Percentiles rank a stretch among this genome's conserved stretches.
Evolutionary conservation across 495 filamentous ascomycete genomes (phyloP).

Genomic region (Entonaema liquescens): DNA sequence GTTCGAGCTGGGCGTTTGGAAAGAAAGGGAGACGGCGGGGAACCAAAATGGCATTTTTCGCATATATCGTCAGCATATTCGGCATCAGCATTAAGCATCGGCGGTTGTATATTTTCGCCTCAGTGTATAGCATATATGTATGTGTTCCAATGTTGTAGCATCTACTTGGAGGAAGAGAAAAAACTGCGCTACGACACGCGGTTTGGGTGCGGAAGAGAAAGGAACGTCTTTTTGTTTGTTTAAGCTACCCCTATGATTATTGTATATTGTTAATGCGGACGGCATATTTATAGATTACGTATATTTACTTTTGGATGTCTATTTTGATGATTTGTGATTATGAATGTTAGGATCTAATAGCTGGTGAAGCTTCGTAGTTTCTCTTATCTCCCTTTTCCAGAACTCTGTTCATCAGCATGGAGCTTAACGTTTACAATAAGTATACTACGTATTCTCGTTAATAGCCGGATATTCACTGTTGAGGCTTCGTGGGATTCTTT

Average conservation of each 20-base stretch:
- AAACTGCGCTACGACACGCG: background rate
- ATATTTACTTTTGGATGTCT: background rate
- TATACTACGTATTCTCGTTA: background rate
- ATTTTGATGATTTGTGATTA: background rate
- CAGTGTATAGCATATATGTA: conserved; percentile 8
- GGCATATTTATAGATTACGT: conserved; percentile 6
- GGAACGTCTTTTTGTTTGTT: background rate
- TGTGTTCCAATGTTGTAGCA: background rate
- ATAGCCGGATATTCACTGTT: background rate
- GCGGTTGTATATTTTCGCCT: background rate
- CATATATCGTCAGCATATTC: background rate
- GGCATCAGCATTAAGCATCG: background rate
- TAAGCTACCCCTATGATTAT: background rate
- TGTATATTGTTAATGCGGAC: conserved; percentile 37
- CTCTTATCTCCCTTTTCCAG: background rate
- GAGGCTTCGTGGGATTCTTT: background rate
- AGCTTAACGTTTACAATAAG: background rate
- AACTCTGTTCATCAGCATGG: background rate
- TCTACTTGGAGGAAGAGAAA: conserved; percentile 6
- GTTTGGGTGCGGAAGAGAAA: background rate
- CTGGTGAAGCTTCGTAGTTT: background rate
- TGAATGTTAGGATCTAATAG: background rate
- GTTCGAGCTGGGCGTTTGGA: conserved; percentile 25
- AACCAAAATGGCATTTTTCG: background rate
- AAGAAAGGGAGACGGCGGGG: background rate